These are phyloP conservation scores for Pseudohalonectria lignicola DNA, from an alignment of 2,329 filamentous ascomycete species.

Conservation along the genomic window DNA sequence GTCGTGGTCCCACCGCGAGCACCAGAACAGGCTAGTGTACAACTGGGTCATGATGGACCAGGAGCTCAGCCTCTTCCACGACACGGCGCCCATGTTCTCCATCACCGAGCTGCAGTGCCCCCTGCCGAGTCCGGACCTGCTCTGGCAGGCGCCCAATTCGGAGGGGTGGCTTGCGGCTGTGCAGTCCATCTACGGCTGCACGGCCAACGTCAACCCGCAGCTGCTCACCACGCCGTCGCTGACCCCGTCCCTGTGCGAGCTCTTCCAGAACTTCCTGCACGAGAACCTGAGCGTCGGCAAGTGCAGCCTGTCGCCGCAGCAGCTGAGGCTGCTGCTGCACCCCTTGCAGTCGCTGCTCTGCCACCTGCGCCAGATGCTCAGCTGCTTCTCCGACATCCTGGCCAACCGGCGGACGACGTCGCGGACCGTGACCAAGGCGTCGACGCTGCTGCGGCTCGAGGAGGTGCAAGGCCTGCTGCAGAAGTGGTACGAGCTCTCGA, in stretches of 20 bases:
- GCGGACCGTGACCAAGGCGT: slow-evolving; percentile 44
- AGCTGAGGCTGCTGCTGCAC: slow-evolving; percentile 57
- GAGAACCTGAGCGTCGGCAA: slow-evolving; percentile 46
- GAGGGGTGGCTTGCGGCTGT: slow-evolving; percentile 48
- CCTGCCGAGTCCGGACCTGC: slow-evolving; percentile 47
- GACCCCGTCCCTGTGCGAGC: slow-evolving; percentile 48
- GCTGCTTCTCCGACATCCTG: slow-evolving; percentile 49
- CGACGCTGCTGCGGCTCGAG: slow-evolving; percentile 48
- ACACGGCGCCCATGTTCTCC: slow-evolving; percentile 50
- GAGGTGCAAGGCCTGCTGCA: slow-evolving; percentile 54
- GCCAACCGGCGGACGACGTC: slow-evolving; percentile 26
- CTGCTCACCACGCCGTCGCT: slow-evolving; percentile 36
- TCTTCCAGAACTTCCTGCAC: slow-evolving; percentile 58
- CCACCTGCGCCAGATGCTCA: slow-evolving; percentile 53
- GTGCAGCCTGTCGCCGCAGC: slow-evolving; percentile 32
- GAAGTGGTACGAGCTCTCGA: slow-evolving; percentile 57
- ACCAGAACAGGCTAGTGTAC: slow-evolving; percentile 58
- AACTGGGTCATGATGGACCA: slow-evolving; percentile 68
- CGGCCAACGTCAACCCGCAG: slow-evolving; percentile 36
- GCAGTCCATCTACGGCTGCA: slow-evolving; percentile 46
- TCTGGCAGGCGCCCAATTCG: slow-evolving; percentile 51
- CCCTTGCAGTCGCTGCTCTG: slow-evolving; percentile 55
- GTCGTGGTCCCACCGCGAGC: slow-evolving; percentile 55
- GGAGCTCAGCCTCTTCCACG: slow-evolving; percentile 57
- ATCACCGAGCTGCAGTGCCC: slow-evolving; percentile 55